phyloP scores from a whole-genome alignment of 257 asterid genomes.

The Fraxinus americana region DNA sequence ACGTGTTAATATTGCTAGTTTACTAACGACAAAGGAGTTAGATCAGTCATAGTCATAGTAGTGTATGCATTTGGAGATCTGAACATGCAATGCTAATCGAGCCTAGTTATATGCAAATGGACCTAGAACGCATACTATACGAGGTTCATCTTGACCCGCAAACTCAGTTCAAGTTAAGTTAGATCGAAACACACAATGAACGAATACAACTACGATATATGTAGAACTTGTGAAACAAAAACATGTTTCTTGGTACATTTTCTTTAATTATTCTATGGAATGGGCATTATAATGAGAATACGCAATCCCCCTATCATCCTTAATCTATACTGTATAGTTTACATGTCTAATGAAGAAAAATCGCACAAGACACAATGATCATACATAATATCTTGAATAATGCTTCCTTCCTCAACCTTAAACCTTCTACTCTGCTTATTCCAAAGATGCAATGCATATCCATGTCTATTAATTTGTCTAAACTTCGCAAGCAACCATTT shows the following conservation, averaged over 20 bases:
- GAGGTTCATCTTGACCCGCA: no score
- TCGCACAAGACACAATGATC: conserved; percentile 48
- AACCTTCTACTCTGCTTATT: conserved; percentile 78
- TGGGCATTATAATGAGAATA: conserved; percentile 19
- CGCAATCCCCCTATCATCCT: background rate
- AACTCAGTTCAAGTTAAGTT: no score
- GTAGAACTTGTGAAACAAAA: conserved; percentile 8
- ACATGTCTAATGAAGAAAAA: conserved; percentile 25
- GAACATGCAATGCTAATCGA: background rate
- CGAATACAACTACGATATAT: background rate
- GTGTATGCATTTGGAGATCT: no score
- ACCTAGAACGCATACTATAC: no score
- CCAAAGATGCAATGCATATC: conserved; percentile 85
- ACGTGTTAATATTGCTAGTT: background rate
- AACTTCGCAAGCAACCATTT: conserved; percentile 67
- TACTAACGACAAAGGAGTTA: no score
- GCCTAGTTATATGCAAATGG: background rate
- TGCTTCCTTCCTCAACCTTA: conserved; percentile 65
- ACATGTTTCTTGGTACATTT: conserved; percentile 1
- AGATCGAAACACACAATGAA: background rate
- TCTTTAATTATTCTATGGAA: conserved; percentile 18
- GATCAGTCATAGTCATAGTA: no score
- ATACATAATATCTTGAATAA: conserved; percentile 55
- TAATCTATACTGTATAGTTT: conserved; percentile 3
- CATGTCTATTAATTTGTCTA: conserved; percentile 51